Evolutionary conservation across 1,139 yeast genomes (phyloP), one percentile per base, ranked within the genome.

Genomic region (Pichia inconspicua): DNA sequence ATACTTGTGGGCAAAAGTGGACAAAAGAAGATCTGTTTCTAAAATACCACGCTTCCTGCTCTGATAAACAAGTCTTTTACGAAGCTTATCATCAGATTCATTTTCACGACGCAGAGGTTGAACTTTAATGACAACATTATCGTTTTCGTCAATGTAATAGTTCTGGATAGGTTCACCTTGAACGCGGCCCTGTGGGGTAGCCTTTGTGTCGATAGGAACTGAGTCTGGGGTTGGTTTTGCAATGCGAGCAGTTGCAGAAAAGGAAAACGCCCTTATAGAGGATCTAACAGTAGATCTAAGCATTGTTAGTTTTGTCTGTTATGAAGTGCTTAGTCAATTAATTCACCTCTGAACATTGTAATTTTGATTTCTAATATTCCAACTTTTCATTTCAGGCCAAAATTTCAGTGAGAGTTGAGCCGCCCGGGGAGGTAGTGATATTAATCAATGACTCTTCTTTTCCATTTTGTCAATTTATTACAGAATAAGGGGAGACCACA

Each of bases 1-100:
- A 60, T 85, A 77, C 61, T 77, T 77, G 59, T 88, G 81, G 34
- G 97, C 96, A 68, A 90, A 94, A 52, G 90, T 76, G 22, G 94
- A 81, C 51, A 94, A 73, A 46, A 92, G 70, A 60, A 92, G 70
- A 65, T 94, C 98, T 11, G 96, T 83, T 65, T 92, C 99, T 53
- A 92, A 74, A 48, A 92, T 92, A 39, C 99, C 99, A 64, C 99
- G 78, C 67, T 94, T 92, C 54, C 99, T 76, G 44, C 95, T 83
- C 66, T 92, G 98, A 66, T 94, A 92, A 4, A 86, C 71, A 60
- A 92, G 71, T 54, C 99, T 77, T 10, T 97, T 95, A 57, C 92
- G 77, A 68, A 87, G 87, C 46, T 77, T 75, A 42, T 85, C 89
- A 5, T 79, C 66, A n/a, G 80, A 66, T 66, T 92, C 99, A 51